Percentiles rank a stretch among this genome's conserved stretches.
These are phyloP conservation scores for Didymella keratinophila DNA, from an alignment of 2,329 filamentous ascomycete genomes.

Conservation along the genomic window DNA sequence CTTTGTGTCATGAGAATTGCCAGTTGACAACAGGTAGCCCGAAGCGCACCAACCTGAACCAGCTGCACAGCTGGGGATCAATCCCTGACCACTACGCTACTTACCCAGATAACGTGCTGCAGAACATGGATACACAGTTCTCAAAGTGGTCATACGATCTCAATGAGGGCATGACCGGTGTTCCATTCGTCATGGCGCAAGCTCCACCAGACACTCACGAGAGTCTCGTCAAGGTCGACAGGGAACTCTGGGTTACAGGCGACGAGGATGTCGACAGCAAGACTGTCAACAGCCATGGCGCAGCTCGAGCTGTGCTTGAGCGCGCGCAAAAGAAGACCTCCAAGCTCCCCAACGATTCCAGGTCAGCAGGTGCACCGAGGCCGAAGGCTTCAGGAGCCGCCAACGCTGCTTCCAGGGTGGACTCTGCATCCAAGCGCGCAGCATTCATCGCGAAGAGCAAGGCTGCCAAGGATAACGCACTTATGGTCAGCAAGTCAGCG, in stretches of 20 bases:
- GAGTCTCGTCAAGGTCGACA: slow-evolving; percentile 5
- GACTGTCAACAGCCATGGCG: not conserved
- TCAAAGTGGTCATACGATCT: slow-evolving; percentile 17
- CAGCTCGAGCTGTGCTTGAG: not conserved
- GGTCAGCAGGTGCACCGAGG: not conserved
- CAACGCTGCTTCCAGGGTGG: not conserved
- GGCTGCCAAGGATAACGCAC: slow-evolving; percentile 1
- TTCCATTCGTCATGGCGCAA: slow-evolving; percentile 12
- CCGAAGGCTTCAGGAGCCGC: not conserved
- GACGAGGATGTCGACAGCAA: not conserved
- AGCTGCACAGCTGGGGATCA: not conserved
- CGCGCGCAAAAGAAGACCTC: not conserved
- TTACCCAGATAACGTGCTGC: slow-evolving; percentile 3
- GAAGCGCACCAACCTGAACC: not conserved
- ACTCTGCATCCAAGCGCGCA: slow-evolving; percentile 10
- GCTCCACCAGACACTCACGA: slow-evolving; percentile 12
- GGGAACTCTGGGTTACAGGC: slow-evolving; percentile 1
- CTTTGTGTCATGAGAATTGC: not conserved
- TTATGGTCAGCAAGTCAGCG: slow-evolving; percentile 10
- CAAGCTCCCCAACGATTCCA: not conserved
- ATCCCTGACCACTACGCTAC: not conserved
- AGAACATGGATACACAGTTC: slow-evolving; percentile 18
- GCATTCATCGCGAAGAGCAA: slow-evolving; percentile 12
- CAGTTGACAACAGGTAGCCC: not conserved
- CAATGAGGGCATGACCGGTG: slow-evolving; percentile 6